These are phyloP conservation scores for Ceratocystiopsis brevicomis DNA, from an alignment of 2,329 filamentous ascomycete species.

Conservation along the genomic window DNA sequence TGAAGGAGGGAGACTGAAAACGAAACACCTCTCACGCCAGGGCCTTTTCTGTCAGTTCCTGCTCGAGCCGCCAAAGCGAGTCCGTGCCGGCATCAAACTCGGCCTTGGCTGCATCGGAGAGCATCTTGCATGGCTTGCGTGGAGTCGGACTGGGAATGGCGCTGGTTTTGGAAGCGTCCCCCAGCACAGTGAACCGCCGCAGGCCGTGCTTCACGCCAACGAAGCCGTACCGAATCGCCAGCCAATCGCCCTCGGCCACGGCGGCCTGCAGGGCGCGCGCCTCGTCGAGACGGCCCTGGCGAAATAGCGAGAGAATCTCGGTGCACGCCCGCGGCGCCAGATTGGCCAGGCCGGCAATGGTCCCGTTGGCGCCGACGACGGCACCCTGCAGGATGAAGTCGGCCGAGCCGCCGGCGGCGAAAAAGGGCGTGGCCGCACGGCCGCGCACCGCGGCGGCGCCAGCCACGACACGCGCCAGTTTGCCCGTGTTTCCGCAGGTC, in stretches of 20 bases:
- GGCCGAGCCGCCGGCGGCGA: slow-evolving; percentile 53
- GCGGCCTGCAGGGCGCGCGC: slow-evolving; percentile 37
- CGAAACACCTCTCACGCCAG: not conserved
- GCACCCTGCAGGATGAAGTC: slow-evolving; percentile 57
- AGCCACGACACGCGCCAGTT: slow-evolving; percentile 30
- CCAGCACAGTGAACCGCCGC: slow-evolving; percentile 7
- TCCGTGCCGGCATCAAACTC: slow-evolving; percentile 6
- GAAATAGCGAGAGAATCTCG: slow-evolving; percentile 39
- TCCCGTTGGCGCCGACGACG: slow-evolving; percentile 49
- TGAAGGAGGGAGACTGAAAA: no score
- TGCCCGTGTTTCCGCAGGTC: slow-evolving; percentile 45
- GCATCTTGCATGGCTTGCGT: slow-evolving; percentile 3
- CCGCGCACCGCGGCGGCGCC: slow-evolving; percentile 16
- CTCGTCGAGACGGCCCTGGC: slow-evolving; percentile 35
- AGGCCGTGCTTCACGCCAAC: slow-evolving; percentile 28
- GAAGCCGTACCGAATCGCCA: slow-evolving; percentile 28
- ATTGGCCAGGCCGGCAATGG: slow-evolving; percentile 55
- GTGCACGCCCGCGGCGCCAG: slow-evolving; percentile 43
- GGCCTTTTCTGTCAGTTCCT: not conserved
- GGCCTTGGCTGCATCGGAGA: slow-evolving; percentile 1
- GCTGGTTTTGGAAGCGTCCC: not conserved
- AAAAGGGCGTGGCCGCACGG: slow-evolving; percentile 24
- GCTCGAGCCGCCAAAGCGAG: not conserved
- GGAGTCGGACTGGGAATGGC: slow-evolving; percentile 1
- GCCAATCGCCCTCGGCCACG: slow-evolving; percentile 27